Conservation (phyloP, 176 grass and related monocot genomes). For the Carex cristatella region DNA sequence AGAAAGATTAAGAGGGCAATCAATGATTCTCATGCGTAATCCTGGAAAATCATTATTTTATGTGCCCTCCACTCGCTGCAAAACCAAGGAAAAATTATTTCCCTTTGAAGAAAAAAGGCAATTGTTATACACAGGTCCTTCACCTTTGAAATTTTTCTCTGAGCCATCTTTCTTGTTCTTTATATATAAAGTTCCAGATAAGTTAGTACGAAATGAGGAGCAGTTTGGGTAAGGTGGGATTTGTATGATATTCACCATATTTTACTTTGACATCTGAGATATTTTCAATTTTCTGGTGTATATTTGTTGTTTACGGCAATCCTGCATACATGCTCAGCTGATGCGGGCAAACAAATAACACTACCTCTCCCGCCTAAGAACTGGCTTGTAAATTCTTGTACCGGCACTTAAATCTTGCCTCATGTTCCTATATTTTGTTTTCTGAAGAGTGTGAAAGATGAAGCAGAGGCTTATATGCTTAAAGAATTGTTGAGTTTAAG, state of each 20-base stretch:
- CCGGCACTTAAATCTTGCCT: conserved; percentile 9
- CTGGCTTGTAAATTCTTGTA: conserved; percentile 17
- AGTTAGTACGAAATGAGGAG: neutral
- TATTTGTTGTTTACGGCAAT: neutral
- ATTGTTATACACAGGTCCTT: neutral
- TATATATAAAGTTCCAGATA: neutral
- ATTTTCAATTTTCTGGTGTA: neutral
- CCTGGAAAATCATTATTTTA: neutral
- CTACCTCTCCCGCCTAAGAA: neutral
- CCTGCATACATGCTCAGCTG: neutral
- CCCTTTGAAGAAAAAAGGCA: neutral
- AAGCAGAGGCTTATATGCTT: conserved; percentile 87
- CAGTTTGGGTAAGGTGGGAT: neutral
- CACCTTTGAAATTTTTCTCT: neutral
- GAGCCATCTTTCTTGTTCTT: neutral
- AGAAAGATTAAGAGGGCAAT: neutral
- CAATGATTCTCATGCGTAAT: neutral
- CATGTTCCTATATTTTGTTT: conserved; percentile 15
- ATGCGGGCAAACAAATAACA: neutral
- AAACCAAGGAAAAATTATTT: neutral
- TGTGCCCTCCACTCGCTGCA: neutral
- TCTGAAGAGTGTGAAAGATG: conserved; percentile 83
- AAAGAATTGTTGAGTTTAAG: conserved; percentile 86
- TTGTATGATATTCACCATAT: neutral
- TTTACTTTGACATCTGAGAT: neutral